Evolutionary conservation across 108 stramenopile genomes (phyloP), one percentile per base, ranked within the genome.

Genomic region (Fistulifera pelliculosa): DNA sequence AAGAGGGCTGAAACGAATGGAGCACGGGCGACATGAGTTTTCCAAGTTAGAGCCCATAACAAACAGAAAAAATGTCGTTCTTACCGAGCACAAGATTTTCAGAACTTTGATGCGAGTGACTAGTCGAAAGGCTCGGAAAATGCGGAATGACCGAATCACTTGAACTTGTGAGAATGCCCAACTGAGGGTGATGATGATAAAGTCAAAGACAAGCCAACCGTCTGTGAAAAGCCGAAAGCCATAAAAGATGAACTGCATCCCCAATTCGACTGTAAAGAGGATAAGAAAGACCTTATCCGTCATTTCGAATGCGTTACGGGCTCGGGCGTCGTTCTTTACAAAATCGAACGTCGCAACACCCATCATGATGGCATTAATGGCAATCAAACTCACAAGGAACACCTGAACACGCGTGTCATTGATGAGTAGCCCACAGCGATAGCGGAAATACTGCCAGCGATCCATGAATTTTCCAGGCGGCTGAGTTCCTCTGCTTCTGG

Each of bases 311-410:
- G 28, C 56, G 22, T 49, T 0, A 38, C 44, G 27, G 14, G 65
- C 14, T 10, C 54, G 31, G 19, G 63, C 62, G 56, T 87, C 50
- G 2, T 54, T 19, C 38, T 52, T 63, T 18, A 87, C 71, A 54
- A 76, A 73, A 48, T 56, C 54, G 54, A 77, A 87, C 1, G 85
- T 87, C 16, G 67, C 85, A 16, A 83, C 48, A 11, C 85, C 85
- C 85, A 87, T 87, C 81, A 83, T 78, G 39, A 79, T 64, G 0
- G 81, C 70, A 64, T 87, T 87, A 49, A 83, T 66, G 7, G 41
- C 42, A 52, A 87, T 87, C 52, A 79, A 56, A 0, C 65, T 1
- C 2, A 87, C 60, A 8, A 87, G 68, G 14, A 66, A 39, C 13
- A 70, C 17, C 49, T 88, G 86, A 1, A 81, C 67, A n/a, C 56